Base-by-base conservation (phyloP, 192 early-diverging fungal species). In the Cladochytrium replicatum region DNA sequence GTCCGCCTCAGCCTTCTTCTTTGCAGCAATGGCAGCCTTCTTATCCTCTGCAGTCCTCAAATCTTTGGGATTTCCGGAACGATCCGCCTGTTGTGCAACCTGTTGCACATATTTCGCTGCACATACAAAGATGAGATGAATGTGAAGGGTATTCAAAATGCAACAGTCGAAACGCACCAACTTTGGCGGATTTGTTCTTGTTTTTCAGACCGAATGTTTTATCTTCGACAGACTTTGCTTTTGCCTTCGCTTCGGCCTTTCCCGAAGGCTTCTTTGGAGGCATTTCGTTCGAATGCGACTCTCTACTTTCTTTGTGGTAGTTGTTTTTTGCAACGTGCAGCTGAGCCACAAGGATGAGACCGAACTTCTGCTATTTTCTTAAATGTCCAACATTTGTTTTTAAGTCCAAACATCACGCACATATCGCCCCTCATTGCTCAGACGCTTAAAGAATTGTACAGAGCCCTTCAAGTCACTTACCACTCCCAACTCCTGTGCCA, bases 201-300 rank as follows among this genome's bases (percentile, higher is more conserved):
- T 97, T 97, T 61, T 99, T 99, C 38, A 99, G 73, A 32, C 96
- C 92, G 72, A 99, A 96, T 37, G 92, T 96, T 78, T 93, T 91
- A 71, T 97, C 93, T 58, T 93, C 93, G 48, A 87, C 80, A 29
- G 68, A 55, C 75, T 94, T 88, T 50, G 81, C 77, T 68, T 87
- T 88, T 23, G 72, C 74, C 54, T 73, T 82, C 34, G 72, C 55
- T 17, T 72, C 69, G n/a, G 67, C 58, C 56, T 86, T 85, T 17
- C 60, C 66, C 27, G 69, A 64, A n/a, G n/a, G n/a, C 50, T 78
- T 77, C 55, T 91, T 88, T 51, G 86, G 87, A 24, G 87, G 88
- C 88, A 90, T 93, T 37, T 37, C 13, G 13, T 37, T 37, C 13
- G 17, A 13, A 13, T 37, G 13, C 17, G 17, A 37, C 17, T 37